phyloP scores from a whole-genome alignment of 257 asterid species.

The Ballota nigra region DNA sequence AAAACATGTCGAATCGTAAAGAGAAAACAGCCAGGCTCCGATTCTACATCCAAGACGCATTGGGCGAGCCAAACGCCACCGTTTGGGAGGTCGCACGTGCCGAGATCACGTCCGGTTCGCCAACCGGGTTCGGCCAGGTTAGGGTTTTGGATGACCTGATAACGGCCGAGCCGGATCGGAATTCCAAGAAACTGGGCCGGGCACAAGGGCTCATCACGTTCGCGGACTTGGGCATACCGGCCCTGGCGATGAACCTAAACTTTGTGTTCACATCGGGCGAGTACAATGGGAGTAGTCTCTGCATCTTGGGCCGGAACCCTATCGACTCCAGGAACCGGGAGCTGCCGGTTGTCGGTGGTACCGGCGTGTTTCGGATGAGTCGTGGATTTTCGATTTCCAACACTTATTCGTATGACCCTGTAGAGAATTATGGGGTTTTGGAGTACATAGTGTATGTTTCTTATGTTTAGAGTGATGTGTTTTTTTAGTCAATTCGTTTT shows the following conservation, averaged over 20 bases:
- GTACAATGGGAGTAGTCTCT: conserved; percentile 27
- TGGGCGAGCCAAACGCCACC: conserved; percentile 30
- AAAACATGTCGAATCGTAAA: neutral
- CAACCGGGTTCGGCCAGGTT: conserved; percentile 22
- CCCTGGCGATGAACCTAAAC: conserved; percentile 25
- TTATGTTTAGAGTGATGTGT: neutral
- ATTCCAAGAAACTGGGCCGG: conserved; percentile 26
- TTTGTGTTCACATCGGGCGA: conserved; percentile 20
- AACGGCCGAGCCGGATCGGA: conserved; percentile 22
- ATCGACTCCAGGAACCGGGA: conserved; percentile 15
- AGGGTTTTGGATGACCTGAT: conserved; percentile 31
- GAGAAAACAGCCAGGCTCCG: conserved; percentile 14
- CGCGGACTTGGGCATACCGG: conserved; percentile 15
- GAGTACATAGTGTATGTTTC: conserved; percentile 26
- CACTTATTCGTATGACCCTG: conserved; percentile 21
- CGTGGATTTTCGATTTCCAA: conserved; percentile 27
- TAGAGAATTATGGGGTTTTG: conserved; percentile 15
- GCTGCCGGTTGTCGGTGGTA: conserved; percentile 31
- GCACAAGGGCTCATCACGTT: conserved; percentile 26
- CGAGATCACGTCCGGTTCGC: neutral
- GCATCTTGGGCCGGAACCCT: conserved; percentile 24
- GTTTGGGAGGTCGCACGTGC: conserved; percentile 35
- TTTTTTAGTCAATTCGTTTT: neutral
- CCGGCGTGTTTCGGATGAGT: conserved; percentile 24
- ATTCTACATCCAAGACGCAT: conserved; percentile 26